phyloP scores from a whole-genome alignment of 2,329 filamentous ascomycete genomes.

The Fusarium udum region DNA sequence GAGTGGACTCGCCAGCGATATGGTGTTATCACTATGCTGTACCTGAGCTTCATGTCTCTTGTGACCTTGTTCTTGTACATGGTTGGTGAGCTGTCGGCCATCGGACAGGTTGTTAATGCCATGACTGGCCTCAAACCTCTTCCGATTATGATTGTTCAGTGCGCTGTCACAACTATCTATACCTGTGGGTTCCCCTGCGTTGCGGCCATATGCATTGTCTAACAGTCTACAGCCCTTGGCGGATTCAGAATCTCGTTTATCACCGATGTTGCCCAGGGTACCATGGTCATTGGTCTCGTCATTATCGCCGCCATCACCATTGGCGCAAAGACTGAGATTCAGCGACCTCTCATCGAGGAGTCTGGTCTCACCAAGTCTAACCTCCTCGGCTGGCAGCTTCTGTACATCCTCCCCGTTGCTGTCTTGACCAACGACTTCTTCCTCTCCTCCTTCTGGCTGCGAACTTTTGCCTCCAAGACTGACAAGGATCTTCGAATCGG shows the following conservation, averaged over 20 bases:
- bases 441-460: conserved; percentile 84
- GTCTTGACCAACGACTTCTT: conserved; percentile 89
- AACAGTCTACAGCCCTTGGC: conserved; percentile 68
- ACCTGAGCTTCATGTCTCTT: conserved; percentile 79
- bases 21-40: conserved; percentile 73
- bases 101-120: conserved; percentile 80
- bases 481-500: conserved; percentile 83
- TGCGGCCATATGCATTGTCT: background rate
- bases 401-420: conserved; percentile 85
- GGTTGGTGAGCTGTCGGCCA: conserved; percentile 82
- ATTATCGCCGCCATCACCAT: conserved; percentile 81
- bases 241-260: conserved; percentile 87
- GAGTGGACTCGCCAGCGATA: conserved; percentile 87
- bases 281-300: conserved; percentile 79
- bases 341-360: conserved; percentile 71
- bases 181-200: conserved; percentile 66
- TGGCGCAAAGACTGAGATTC: conserved; percentile 77
- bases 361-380: conserved; percentile 75
- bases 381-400: conserved; percentile 82
- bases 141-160: conserved; percentile 80
- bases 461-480: conserved; percentile 81
- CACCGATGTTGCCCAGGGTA: conserved; percentile 83
- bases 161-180: conserved; percentile 81
- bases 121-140: conserved; percentile 79
- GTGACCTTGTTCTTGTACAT: conserved; percentile 88